Evolutionary conservation across 163 green algal genomes (phyloP), one percentile per base, ranked within the genome.

Genomic region (Picocystis sp.): DNA sequence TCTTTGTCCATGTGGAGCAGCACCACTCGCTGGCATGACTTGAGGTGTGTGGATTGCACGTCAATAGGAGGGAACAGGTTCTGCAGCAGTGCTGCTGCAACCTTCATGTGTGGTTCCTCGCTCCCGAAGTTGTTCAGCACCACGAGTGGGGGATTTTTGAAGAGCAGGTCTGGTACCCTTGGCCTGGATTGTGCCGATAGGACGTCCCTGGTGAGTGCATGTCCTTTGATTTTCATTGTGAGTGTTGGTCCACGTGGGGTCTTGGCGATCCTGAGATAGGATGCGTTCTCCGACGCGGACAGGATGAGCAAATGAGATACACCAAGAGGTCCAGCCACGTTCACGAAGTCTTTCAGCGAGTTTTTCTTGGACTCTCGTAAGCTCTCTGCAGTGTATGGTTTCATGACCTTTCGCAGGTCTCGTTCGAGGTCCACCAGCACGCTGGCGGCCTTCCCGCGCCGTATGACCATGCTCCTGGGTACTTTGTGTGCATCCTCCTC

Each of bases 271-370:
- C 66, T 59, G 19, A 82, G 38, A 46, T 81, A 79, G 14, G 57
- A 51, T 3, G 53, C 61, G 23, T 76, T 80, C 15, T 93, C 69
- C 2, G 85, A 96, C 19, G 80, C 75, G 11, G 79, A 87, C 6
- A 99, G 78, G 10, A 96, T 82, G n/a, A 98, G 42, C 48, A 98
- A 88, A 69, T 99, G 91, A 3, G 74, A 90, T 12, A 99, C 81
- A 1, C 90, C 88, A 54, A 99, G 67, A 0, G 89, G 87, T 0
- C 88, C 90, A 5, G 83, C 78, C 52, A 98, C 81, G 11, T 89
- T 47, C 38, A 96, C 69, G 75, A 94, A 96, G 61, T 96, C 87
- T 58, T 89, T 90, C 45, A 96, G 59, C 21, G 70, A 67, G 60
- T 96, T 96, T 6, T 54, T 45, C 58, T 74, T 80, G 29, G 67